Percentiles rank a stretch among this genome's conserved stretches.
Conservation (phyloP, 805 yeast genomes). For the Ogataea polymorpha region DNA sequence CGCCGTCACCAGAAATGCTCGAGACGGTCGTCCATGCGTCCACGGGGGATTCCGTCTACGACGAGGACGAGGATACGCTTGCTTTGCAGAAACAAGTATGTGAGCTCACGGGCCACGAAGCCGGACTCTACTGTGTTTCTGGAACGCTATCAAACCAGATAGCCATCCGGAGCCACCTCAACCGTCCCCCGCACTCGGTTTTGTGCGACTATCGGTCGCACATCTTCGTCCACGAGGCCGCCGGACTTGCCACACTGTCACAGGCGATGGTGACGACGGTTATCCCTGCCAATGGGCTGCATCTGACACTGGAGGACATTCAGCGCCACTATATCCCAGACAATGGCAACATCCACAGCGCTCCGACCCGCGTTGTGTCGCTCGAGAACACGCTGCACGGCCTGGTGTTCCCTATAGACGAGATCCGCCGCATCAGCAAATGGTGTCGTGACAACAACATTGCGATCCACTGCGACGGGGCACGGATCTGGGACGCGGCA, state of each 20-base stretch:
- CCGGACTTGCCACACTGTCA: slow-evolving; percentile 83
- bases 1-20: slow-evolving; percentile 75
- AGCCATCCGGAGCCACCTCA: slow-evolving; percentile 70
- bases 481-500: slow-evolving; percentile 91
- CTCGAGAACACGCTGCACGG: slow-evolving; percentile 91
- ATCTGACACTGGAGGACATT: slow-evolving; percentile 80
- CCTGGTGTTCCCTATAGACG: slow-evolving; percentile 73
- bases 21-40: slow-evolving; percentile 55
- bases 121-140: slow-evolving; percentile 78
- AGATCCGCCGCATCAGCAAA: slow-evolving; percentile 62
- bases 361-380: slow-evolving; percentile 82
- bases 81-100: slow-evolving; percentile 64
- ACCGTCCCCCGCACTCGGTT: slow-evolving; percentile 82
- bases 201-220: slow-evolving; percentile 86
- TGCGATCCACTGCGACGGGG: slow-evolving; percentile 85
- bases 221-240: slow-evolving; percentile 81
- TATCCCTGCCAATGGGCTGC: slow-evolving; percentile 68
- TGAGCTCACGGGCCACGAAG: slow-evolving; percentile 69
- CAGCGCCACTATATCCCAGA: slow-evolving; percentile 57
- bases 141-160: slow-evolving; percentile 92
- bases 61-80: slow-evolving; percentile 72
- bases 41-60: slow-evolving; percentile 85
- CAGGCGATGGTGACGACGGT: slow-evolving; percentile 92
- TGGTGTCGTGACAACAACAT: slow-evolving; percentile 64
- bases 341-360: slow-evolving; percentile 81